phyloP scores from a whole-genome alignment of 306 rosid genomes.

The Canavalia gladiata region DNA sequence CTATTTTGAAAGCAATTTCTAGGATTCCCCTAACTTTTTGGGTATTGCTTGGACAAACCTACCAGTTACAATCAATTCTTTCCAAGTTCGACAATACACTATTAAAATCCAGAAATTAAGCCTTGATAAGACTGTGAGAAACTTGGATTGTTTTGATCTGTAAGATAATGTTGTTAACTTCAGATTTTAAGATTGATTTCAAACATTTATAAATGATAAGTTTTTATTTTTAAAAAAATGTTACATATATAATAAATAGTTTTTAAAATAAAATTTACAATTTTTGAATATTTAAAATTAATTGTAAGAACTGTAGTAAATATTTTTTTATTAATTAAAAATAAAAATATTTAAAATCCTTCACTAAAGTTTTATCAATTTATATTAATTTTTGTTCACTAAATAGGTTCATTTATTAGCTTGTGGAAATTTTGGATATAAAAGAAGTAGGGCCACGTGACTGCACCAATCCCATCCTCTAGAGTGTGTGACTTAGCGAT shows the following conservation, averaged over 20 bases:
- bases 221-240: too few relatives aligned
- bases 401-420: slow-evolving; percentile 16
- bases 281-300: too few relatives aligned
- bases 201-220: too few relatives aligned
- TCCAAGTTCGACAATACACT: slow-evolving; percentile 17
- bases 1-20: slow-evolving; percentile 40
- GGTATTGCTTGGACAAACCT: slow-evolving; percentile 14
- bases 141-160: background rate
- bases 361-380: too few relatives aligned
- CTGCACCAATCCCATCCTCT: slow-evolving; percentile 20
- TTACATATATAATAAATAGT: too few relatives aligned
- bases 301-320: too few relatives aligned
- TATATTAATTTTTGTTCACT: too few relatives aligned
- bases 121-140: background rate
- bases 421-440: slow-evolving; percentile 39
- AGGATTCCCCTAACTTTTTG: slow-evolving; percentile 42
- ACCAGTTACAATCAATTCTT: slow-evolving; percentile 7
- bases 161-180: too few relatives aligned
- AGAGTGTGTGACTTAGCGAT: slow-evolving; percentile 41
- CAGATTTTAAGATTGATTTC: too few relatives aligned
- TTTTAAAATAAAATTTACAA: too few relatives aligned
- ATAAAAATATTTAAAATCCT: too few relatives aligned
- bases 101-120: background rate
- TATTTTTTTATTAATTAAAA: too few relatives aligned
- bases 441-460: slow-evolving; percentile 48